A percentile compares a stretch with the other conserved stretches of the same genome.
Conservation (phyloP, 495 filamentous ascomycete genomes). For the Aspergillus bridgeri region DNA sequence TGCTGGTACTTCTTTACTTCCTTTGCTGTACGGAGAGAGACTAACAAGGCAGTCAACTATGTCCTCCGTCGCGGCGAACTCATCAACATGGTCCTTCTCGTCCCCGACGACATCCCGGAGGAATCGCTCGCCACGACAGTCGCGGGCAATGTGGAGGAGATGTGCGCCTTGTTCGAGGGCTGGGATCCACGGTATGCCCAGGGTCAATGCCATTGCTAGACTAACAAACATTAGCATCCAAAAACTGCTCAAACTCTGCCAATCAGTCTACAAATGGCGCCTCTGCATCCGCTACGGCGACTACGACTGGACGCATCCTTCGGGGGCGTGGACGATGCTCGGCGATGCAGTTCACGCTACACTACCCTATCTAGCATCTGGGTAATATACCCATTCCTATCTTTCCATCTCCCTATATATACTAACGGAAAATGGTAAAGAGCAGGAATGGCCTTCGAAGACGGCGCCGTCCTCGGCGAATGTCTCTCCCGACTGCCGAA, state of each 20-base stretch:
- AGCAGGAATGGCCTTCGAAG: constrained; percentile 48
- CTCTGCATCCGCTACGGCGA: constrained; percentile 55
- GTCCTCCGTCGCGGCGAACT: constrained; percentile 55
- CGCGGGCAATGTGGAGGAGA: constrained; percentile 60
- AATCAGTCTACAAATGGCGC: constrained; percentile 62
- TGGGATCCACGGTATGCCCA: constrained; percentile 58
- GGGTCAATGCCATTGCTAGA: too few relatives aligned
- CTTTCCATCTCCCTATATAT: background rate
- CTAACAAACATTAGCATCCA: constrained; percentile 26
- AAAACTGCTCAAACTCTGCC: constrained; percentile 36
- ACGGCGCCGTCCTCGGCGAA: constrained; percentile 49
- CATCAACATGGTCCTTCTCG: constrained; percentile 67
- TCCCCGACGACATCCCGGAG: constrained; percentile 65
- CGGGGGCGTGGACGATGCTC: constrained; percentile 53
- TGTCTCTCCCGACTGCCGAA: constrained; percentile 39
- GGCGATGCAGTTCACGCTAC: constrained; percentile 65
- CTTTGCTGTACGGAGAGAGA: too few relatives aligned
- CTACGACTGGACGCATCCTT: constrained; percentile 54
- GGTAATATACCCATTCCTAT: too few relatives aligned
- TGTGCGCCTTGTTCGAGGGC: constrained; percentile 56
- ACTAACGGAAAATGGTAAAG: too few relatives aligned
- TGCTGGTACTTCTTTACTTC: constrained; percentile 29
- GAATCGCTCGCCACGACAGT: constrained; percentile 41
- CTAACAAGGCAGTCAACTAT: constrained; percentile 51
- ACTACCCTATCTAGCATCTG: constrained; percentile 55